Conservation (phyloP, 2,329 filamentous ascomycete species). For the Amauroascus verrucosus region DNA sequence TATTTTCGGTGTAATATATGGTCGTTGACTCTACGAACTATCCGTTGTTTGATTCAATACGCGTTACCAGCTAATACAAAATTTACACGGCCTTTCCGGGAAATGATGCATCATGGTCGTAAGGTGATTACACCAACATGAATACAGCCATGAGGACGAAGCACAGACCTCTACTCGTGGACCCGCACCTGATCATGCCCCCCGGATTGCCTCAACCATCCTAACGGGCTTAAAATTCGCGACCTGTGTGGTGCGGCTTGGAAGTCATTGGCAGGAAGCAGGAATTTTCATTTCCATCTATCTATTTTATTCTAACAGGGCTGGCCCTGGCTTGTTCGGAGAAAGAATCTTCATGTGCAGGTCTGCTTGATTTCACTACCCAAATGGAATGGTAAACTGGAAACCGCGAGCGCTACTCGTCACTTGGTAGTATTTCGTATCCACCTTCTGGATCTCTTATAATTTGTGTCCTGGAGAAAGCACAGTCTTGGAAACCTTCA, state of each 20-base stretch:
- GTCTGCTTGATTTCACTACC: background rate
- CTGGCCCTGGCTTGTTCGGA: background rate
- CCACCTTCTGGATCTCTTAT: background rate
- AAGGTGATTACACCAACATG: too few relatives aligned
- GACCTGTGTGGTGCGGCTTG: background rate
- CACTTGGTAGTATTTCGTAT: background rate
- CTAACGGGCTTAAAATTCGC: background rate
- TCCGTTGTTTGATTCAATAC: too few relatives aligned
- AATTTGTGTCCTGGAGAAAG: background rate
- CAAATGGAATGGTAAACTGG: background rate
- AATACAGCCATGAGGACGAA: background rate
- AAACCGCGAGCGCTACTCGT: background rate
- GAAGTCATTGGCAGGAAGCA: background rate
- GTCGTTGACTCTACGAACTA: too few relatives aligned
- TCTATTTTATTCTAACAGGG: background rate
- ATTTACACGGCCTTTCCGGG: too few relatives aligned
- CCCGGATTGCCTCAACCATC: constrained; percentile 1
- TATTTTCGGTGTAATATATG: too few relatives aligned
- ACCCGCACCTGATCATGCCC: constrained; percentile 8
- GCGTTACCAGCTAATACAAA: too few relatives aligned
- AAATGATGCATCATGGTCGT: too few relatives aligned
- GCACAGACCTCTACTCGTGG: background rate
- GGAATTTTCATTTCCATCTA: background rate
- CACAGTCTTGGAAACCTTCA: background rate
- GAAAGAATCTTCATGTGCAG: background rate